Evolutionary conservation across 2,329 filamentous ascomycete genomes (phyloP).

Genomic region (Alternaria sp.): DNA sequence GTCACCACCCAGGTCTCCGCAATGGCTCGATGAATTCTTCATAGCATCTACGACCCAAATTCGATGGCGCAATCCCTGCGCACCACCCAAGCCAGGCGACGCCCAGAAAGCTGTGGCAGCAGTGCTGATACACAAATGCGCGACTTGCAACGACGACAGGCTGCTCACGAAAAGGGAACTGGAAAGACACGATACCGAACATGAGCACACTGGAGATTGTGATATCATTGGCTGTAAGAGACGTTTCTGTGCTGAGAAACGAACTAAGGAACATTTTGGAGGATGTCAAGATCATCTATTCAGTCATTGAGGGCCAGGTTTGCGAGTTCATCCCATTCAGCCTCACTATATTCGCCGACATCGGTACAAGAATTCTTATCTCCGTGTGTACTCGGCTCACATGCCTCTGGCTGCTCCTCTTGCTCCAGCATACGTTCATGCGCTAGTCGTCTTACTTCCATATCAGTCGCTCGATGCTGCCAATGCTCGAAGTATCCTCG

Average conservation of each 20-base stretch:
- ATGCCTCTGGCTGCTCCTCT: neutral
- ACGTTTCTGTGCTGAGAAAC: slow-evolving; percentile 30
- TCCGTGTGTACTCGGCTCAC: neutral
- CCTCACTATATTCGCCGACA: neutral
- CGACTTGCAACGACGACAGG: slow-evolving; percentile 26
- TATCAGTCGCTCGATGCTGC: neutral
- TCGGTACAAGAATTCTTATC: neutral
- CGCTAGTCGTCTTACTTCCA: neutral
- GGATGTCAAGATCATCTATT: slow-evolving; percentile 19
- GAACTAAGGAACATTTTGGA: neutral
- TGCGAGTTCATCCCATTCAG: neutral
- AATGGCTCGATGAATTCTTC: slow-evolving; percentile 19
- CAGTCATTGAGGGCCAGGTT: neutral
- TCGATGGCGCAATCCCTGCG: slow-evolving; percentile 29
- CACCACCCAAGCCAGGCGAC: slow-evolving; percentile 12
- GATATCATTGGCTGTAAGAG: slow-evolving; percentile 21
- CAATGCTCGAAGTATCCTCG: neutral
- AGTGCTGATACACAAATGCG: slow-evolving; percentile 28
- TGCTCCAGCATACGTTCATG: neutral
- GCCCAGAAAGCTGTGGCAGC: slow-evolving; percentile 12
- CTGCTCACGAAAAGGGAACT: slow-evolving; percentile 34
- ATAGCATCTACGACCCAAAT: slow-evolving; percentile 35
- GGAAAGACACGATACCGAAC: slow-evolving; percentile 32
- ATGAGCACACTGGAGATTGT: slow-evolving; percentile 31
- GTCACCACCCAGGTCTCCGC: neutral